Conservation (phyloP, 495 filamentous ascomycete genomes). For the Bryoglossum gracile region DNA sequence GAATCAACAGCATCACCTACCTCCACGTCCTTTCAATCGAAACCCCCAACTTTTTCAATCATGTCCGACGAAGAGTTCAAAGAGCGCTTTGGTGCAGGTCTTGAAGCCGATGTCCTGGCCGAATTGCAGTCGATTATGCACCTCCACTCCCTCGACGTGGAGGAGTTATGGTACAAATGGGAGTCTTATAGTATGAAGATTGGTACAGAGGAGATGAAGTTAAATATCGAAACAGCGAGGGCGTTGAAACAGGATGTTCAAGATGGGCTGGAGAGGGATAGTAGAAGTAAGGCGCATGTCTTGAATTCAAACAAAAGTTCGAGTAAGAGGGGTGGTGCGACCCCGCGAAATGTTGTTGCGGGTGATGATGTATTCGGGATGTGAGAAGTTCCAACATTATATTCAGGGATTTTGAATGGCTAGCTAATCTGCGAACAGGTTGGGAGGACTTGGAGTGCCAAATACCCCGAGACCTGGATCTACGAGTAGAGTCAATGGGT, state of each 20-base stretch:
- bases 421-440: conserved; percentile 36
- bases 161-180: conserved; percentile 97
- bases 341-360: conserved; percentile 53
- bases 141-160: conserved; percentile 62
- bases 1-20: background rate
- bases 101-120: conserved; percentile 62
- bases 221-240: conserved; percentile 59
- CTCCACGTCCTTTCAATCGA: background rate
- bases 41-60: conserved; percentile 4
- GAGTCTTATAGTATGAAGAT: conserved; percentile 95
- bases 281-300: conserved; percentile 48
- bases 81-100: conserved; percentile 53
- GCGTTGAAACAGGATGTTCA: conserved; percentile 82
- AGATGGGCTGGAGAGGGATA: conserved; percentile 71
- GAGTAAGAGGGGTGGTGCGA: conserved; percentile 51
- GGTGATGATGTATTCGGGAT: conserved; percentile 74
- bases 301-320: conserved; percentile 51
- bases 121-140: conserved; percentile 81
- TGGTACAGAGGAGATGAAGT: conserved; percentile 60
- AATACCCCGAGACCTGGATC: conserved; percentile 53
- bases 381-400: conserved; percentile 37
- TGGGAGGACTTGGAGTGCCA: conserved; percentile 73
- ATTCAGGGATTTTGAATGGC: background rate
- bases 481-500: conserved; percentile 22
- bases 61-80: conserved; percentile 59